Conservation (phyloP, 2,329 filamentous ascomycete genomes). For the Lachnellula subtilissima region DNA sequence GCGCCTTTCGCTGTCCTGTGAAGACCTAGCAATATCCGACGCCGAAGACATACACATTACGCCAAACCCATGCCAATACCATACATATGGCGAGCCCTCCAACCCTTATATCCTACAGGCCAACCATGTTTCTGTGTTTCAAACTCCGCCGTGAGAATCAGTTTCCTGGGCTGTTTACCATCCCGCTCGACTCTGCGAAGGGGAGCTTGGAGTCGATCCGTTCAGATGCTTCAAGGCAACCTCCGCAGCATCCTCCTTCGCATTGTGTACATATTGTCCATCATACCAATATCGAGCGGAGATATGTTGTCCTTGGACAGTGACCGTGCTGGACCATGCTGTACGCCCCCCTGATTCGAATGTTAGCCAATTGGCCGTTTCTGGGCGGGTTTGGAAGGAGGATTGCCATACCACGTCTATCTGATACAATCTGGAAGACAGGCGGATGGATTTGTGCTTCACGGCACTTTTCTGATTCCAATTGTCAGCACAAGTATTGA, state of each 20-base stretch:
- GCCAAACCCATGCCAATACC: slow-evolving; percentile 28
- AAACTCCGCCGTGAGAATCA: slow-evolving; percentile 1
- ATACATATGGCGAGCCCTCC: slow-evolving; percentile 22
- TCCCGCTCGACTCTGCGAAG: slow-evolving; percentile 35
- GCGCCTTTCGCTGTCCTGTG: slow-evolving; percentile 25
- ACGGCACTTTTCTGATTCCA: slow-evolving; percentile 51
- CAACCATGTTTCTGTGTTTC: slow-evolving; percentile 13
- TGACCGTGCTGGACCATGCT: slow-evolving; percentile 81
- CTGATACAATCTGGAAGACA: slow-evolving; percentile 67
- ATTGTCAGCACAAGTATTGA: slow-evolving; percentile 21
- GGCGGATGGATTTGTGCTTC: slow-evolving; percentile 49
- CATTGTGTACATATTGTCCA: slow-evolving; percentile 80
- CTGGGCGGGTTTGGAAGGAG: not conserved
- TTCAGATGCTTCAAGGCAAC: slow-evolving; percentile 60
- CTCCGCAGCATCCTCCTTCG: slow-evolving; percentile 87
- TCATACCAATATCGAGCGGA: slow-evolving; percentile 88
- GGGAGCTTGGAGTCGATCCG: slow-evolving; percentile 38
- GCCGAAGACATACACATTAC: slow-evolving; percentile 26
- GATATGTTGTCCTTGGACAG: slow-evolving; percentile 60
- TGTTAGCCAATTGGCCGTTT: slow-evolving; percentile 25
- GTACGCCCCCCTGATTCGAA: slow-evolving; percentile 68
- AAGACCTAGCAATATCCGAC: slow-evolving; percentile 27
- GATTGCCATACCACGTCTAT: slow-evolving; percentile 59
- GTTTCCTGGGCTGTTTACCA: slow-evolving; percentile 31
- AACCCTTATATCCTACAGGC: slow-evolving; percentile 29